Evolutionary conservation across 2,329 filamentous ascomycete genomes (phyloP), one percentile per base, ranked within the genome.

Genomic region (Calonectria henricotiae): DNA sequence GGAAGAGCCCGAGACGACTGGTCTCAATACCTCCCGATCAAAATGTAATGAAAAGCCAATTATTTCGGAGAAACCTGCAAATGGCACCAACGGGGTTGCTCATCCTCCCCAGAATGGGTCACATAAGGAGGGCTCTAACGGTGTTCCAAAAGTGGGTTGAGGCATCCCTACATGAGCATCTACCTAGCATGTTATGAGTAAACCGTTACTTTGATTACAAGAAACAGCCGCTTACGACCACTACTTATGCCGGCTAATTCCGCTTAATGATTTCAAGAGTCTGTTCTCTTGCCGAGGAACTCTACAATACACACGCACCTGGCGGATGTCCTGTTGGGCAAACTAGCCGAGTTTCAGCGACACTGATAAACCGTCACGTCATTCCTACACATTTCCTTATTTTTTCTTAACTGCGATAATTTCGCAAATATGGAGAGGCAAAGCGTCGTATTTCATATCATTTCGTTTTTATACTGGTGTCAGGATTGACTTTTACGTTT

Each of bases 1-100:
- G 0, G 94, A 96, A 78, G 93, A 95, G 70, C 75, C 75, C 0
- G 80, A 81, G 78, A 69, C 65, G 15, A 55, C 68, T 4, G 60
- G 63, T n/a, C 15, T 35, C 41, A 25, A 41, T 17, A 11, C 35
- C 20, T 39, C 51, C 6, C 54, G 35, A 11, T 13, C 39, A 12
- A 35, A 41, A 4, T 41, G 25, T 30, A 69, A 68, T 3, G 71
- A 74, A 62, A 76, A 77, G 32, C 67, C 41, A n/a, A 61, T 67
- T 5, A 66, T 68, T 30, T 74, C 71, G 5, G 71, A 73, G 9
- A 75, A 74, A 15, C 65, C 73, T 13, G 54, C 71, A n/a, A 43
- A 62, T 32, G 74, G 67, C n/a, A 47, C 65, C 23, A 77, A 77
- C 25, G 74, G 75, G 5, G 63, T 71, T 61, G 62, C 23, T n/a